Base-by-base conservation (phyloP, 768 basidiomycete species). In the Punctularia strigosozonata region DNA sequence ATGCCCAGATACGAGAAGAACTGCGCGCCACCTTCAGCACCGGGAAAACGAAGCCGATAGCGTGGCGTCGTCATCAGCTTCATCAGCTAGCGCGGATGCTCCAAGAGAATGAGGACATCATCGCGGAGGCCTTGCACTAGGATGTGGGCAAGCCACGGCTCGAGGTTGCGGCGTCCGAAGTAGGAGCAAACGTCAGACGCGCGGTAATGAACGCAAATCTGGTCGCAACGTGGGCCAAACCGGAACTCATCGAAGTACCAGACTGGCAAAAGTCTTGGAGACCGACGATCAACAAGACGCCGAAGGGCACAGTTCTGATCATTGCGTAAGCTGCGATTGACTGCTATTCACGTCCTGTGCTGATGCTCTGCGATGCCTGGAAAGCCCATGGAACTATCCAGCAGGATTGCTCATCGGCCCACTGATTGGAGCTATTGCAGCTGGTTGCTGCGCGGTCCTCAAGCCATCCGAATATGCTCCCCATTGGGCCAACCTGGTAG, bases 301-400 rank as follows among this genome's bases (percentile, higher is more conserved):
- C 40, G 10, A 41, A 41, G 31, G 40, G 40, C 4, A 20, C 26
- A 1, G 40, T 36, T 10, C 20, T 41, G 10, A 36, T 22, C 40
- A 41, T 41, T 15, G 31, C 33, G 40, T 41, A 21, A 18, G 40
- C 36, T 15, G 73, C 46, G 80, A 79, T 0, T 57, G 73, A 7
- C 25, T 38, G 4, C 4, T n/a, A 24, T 14, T 26, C 21, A 67
- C 69, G 26, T 80, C 81, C 3, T 57, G 79, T 17, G 63, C 70
- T 10, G 8, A 19, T 20, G 12, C 33, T n/a, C n/a, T n/a, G n/a
- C 8, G 6, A 10, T 37, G 20, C 10, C n/a, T 37, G 6, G 8
- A n/a, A 34, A 41, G 40, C 18, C 40, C 40, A 21, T 41, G 40
- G 40, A 41, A 41, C 21, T 41, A 37, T 36, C 40, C 40, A n/a